Evolutionary conservation across 371 early-diverging fungal species (phyloP), one percentile per base, ranked within the genome.

Genomic region (Syncephalastrum sp.): DNA sequence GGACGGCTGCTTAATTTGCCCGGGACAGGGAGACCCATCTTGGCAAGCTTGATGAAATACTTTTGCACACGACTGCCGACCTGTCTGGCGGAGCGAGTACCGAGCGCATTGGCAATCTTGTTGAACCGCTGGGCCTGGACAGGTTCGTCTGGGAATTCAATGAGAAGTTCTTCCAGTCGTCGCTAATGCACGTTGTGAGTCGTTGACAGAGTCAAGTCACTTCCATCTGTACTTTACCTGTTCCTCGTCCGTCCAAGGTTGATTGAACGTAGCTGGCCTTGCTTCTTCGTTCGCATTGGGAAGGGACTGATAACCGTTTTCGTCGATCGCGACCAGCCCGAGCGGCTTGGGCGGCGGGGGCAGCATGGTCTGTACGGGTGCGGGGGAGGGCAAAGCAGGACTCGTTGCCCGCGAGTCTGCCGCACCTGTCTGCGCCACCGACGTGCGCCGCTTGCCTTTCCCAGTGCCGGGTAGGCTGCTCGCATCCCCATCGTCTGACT

Each of bases 31-130:
- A 86, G 58, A 13, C 86, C 86, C 43, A 77, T 56, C 56, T 84
- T 86, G 14, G 83, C 84, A 41, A 86, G 57, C 55, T 85, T 86
- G 68, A 82, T 83, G 57, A 86, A 86, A 53, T 84, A 84, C 60
- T 86, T 86, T 65, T 86, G 84, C 4, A 86, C 81, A 42, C 86
- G 77, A 60, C 86, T 84, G 8, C 82, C 83, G 42, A 82, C 82
- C 68, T 86, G 86, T 42, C 75, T 77, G 19, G 83, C 79, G 12
- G 84, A 82, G 50, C 86, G 71, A 1, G 84, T 82, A 3, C 83
- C 83, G 49, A 86, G 61, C 5, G 83, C 84, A 24, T 74, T 75
- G 3, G 84, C 75, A 33, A 84, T 86, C 55, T 84, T 86, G 57
- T 81, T 78, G 57, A 80, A 86, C 13, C 86, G 58, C 45, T 86